A percentile compares a stretch with the other conserved stretches of the same genome.
phyloP scores from a whole-genome alignment of 176 grass and related monocot species.

The Microstegium vimineum region DNA sequence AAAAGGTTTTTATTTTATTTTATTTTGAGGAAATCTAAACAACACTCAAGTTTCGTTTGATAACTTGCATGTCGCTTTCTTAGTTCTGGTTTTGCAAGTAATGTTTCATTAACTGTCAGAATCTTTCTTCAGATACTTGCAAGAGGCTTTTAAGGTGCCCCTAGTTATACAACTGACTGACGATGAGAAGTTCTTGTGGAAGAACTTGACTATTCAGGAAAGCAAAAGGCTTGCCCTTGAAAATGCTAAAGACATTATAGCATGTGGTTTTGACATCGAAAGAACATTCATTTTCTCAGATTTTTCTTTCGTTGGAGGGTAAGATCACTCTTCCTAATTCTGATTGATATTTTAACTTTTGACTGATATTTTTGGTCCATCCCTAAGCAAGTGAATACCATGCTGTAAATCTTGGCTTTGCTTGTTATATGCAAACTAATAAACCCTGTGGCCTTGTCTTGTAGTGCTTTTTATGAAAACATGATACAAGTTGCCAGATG shows the following conservation, averaged over 20 bases:
- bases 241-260: conserved; percentile 98
- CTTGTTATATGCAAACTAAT: not conserved
- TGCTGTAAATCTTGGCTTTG: not conserved
- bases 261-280: conserved; percentile 82
- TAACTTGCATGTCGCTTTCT: not conserved
- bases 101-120: not conserved
- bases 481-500: conserved; percentile 83
- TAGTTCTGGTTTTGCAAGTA: not conserved
- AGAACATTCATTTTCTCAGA: conserved; percentile 92
- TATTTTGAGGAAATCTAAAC: not conserved
- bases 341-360: not conserved
- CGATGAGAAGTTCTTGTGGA: conserved; percentile 90
- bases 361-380: not conserved
- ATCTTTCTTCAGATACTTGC: conserved; percentile 70
- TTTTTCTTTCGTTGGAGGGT: conserved; percentile 85
- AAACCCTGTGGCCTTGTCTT: conserved; percentile 23
- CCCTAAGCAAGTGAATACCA: not conserved
- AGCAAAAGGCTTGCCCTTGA: conserved; percentile 83
- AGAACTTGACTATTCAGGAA: conserved; percentile 75
- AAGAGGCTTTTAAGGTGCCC: conserved; percentile 93
- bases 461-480: conserved; percentile 85
- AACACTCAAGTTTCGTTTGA: not conserved
- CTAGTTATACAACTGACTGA: conserved; percentile 96
- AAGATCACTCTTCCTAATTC: conserved; percentile 29
- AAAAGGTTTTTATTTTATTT: not conserved